phyloP scores from a whole-genome alignment of 2,329 filamentous ascomycete species.

The Knoxdaviesia capensis region DNA sequence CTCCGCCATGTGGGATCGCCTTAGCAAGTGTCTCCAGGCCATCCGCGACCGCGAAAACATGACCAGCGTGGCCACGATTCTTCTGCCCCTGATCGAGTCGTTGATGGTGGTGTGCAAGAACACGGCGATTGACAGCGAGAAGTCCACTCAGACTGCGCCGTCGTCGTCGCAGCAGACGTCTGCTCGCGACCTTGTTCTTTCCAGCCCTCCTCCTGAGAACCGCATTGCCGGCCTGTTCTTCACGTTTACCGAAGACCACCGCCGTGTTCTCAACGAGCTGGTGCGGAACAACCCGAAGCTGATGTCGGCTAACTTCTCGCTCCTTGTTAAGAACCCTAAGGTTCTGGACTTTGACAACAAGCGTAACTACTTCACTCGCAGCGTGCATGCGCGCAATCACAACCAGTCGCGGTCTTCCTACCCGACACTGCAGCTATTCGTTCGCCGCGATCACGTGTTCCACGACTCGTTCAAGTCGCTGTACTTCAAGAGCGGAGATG shows the following conservation, averaged over 20 bases:
- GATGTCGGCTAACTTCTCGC: constrained; percentile 94
- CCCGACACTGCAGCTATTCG: constrained; percentile 62
- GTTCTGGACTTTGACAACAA: constrained; percentile 99
- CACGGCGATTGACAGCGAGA: constrained; percentile 55
- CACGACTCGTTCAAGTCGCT: constrained; percentile 96
- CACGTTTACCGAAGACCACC: constrained; percentile 90
- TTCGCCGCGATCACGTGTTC: constrained; percentile 91
- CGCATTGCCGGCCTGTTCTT: constrained; percentile 87
- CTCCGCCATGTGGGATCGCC: constrained; percentile 73
- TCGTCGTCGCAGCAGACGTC: not conserved
- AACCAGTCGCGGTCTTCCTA: constrained; percentile 49
- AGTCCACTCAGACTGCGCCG: not conserved
- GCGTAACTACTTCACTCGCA: constrained; percentile 94
- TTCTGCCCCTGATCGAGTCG: constrained; percentile 84
- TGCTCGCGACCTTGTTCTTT: constrained; percentile 9
- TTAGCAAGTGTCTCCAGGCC: constrained; percentile 71
- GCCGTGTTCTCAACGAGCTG: constrained; percentile 92
- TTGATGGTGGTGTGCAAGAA: constrained; percentile 99
- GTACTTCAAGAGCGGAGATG: constrained; percentile 88
- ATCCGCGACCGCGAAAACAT: constrained; percentile 88
- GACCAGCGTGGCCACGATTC: constrained; percentile 90
- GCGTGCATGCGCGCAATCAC: constrained; percentile 54
- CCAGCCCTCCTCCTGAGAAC: constrained; percentile 40
- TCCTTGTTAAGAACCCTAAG: constrained; percentile 95
- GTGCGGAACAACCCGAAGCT: constrained; percentile 93